Base-by-base conservation (phyloP, 2,329 filamentous ascomycete genomes). In the Metarhizium anisopliae region DNA sequence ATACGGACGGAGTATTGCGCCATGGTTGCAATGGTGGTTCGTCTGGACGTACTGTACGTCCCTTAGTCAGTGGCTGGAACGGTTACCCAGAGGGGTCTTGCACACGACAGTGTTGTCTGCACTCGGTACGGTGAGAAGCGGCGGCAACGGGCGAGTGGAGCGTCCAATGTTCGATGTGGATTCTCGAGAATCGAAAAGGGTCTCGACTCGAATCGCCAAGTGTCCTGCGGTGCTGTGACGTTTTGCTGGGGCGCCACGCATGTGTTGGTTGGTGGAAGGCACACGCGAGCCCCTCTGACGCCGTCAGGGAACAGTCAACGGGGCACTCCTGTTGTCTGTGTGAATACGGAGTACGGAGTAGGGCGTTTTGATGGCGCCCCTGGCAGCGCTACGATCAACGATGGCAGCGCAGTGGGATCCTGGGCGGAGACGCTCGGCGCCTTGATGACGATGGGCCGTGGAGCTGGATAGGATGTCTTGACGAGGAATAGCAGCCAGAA, bases 141-240 rank as follows among this genome's bases (percentile, higher is more conserved):
- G n/a, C 42, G 20, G 8, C 11, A 30, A 30, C 25, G 13, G 25
- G 13, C 25, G 25, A 30, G 45, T 30, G 20, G 45, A 30, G 20
- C 25, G 6, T 29, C 45, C 30, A 49, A 29, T 30, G 45, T 49
- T 49, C 45, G 8, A 49, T 49, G 45, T 50, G 54, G 50, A 14
- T 40, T 51, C 25, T 50, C 3, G 36, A 50, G 50, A 50, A 47
- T 56, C 55, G 35, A 35, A 18, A 35, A 18, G 30, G 47, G 47
- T 62, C 59, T 61, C 51, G 59, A 61, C 58, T 53, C 56, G 29
- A 29, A 47, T 38, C 53, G 60, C 58, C 60, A 60, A 59, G 56
- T 50, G 40, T 36, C 53, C 55, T 55, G 55, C 55, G 56, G 59
- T 43, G 54, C 59, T 55, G 60, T 62, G 60, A 62, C 59, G 60